These are phyloP conservation scores for Pythium rhizo-oryzae DNA, from an alignment of 352 stramenopile species.

Conservation along the genomic window DNA sequence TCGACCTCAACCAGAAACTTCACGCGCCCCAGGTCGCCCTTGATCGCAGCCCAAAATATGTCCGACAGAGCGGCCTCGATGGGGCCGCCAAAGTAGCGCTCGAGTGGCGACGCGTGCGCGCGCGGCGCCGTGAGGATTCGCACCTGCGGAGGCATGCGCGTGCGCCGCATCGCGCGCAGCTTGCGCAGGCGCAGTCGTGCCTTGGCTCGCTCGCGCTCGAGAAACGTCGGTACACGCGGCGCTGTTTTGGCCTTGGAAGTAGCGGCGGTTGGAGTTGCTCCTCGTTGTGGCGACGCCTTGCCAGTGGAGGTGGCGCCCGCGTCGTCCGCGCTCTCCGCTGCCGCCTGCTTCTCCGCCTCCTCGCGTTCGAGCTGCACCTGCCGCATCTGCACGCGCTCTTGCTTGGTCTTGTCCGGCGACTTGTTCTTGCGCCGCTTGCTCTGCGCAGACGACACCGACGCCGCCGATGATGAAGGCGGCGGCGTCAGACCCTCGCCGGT, in stretches of 20 bases:
- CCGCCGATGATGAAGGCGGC: background rate
- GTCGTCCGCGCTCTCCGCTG: background rate
- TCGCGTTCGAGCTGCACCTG: slow-evolving; percentile 62
- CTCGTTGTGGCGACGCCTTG: background rate
- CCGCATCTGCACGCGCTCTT: slow-evolving; percentile 55
- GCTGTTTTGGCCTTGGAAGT: background rate
- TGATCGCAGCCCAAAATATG: slow-evolving; percentile 71
- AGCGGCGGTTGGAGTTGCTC: background rate
- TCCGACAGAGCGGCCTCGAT: slow-evolving; percentile 63
- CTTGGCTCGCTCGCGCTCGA: slow-evolving; percentile 55
- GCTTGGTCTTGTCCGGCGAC: slow-evolving; percentile 39
- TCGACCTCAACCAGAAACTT: slow-evolving; percentile 66
- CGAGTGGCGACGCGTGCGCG: slow-evolving; percentile 53
- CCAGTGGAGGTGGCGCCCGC: background rate
- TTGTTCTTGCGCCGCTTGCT: slow-evolving; percentile 18
- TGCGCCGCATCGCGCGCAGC: slow-evolving; percentile 49
- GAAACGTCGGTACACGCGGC: slow-evolving; percentile 35
- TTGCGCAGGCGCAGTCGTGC: slow-evolving; percentile 60
- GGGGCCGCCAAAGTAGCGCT: slow-evolving; percentile 63
- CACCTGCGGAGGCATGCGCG: slow-evolving; percentile 68
- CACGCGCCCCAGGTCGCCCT: slow-evolving; percentile 60
- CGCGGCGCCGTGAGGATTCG: slow-evolving; percentile 60
- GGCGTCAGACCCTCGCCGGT: too few relatives aligned
- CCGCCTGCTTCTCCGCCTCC: slow-evolving; percentile 33
- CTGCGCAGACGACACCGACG: slow-evolving; percentile 5